These are phyloP conservation scores for Eucalyptus tenuipes DNA, from an alignment of 345 rosid genomes.

Conservation along the genomic window DNA sequence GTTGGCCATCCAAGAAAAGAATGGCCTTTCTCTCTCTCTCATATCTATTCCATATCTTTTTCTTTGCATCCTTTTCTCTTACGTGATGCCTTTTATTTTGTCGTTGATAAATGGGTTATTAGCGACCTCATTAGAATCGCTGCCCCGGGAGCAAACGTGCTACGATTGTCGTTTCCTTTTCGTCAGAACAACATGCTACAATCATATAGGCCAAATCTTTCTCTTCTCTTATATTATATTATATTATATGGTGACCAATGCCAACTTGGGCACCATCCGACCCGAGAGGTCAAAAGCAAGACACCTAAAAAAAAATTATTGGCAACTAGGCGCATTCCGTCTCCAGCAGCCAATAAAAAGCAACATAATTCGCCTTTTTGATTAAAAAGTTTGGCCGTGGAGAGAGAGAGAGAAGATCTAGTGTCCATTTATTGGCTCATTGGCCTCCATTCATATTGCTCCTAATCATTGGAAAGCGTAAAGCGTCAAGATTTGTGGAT, in stretches of 20 bases:
- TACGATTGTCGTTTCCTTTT: not conserved
- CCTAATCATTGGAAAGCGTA: not conserved
- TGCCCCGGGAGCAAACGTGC: not conserved
- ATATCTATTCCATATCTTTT: not conserved
- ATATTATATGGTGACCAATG: not conserved
- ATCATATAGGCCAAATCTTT: not conserved
- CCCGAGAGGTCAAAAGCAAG: not conserved
- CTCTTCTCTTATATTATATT: not conserved
- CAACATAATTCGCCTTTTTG: not conserved
- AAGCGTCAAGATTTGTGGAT: not conserved
- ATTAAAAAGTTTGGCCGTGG: not conserved
- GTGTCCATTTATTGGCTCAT: not conserved
- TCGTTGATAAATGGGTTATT: not conserved
- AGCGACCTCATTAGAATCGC: not conserved
- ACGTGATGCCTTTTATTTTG: not conserved
- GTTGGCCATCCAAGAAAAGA: not conserved
- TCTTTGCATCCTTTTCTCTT: not conserved
- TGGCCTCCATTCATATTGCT: not conserved
- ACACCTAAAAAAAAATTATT: rapidly evolving
- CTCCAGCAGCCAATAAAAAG: not conserved
- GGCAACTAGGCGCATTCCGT: not conserved
- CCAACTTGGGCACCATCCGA: not conserved
- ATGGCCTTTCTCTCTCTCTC: not conserved
- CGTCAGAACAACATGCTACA: not conserved
- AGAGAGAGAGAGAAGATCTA: not conserved